Evolutionary conservation across 208 protist species (phyloP), one percentile per base, ranked within the genome.

Genomic region (Endotrypanum monterogeii): DNA sequence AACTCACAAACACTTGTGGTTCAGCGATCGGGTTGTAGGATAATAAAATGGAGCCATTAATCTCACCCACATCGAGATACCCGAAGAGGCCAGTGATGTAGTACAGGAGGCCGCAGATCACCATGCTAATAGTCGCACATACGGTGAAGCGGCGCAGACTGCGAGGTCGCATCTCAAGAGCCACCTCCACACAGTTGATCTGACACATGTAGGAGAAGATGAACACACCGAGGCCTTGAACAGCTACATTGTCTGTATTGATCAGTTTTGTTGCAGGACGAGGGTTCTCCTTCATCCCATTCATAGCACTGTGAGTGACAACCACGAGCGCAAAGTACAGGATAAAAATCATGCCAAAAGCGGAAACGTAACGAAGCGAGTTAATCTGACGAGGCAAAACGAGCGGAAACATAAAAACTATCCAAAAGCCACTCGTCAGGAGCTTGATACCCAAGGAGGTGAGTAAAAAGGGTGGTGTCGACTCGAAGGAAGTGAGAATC

Each of bases 61-160:
- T 52, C 6, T 76, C 69, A n/a, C 84, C 85, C 74, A 93, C 92
- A 61, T 93, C 88, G 9, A 86, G 44, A 74, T 92, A 93, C 35
- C 90, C 86, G 54, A 92, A 90, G 30, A 93, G 55, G 4, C 84
- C 86, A 6, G 81, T 75, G 55, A 89, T 1, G 16, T 71, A 80
- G 82, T 95, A 95, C 14, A 95, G 71, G 5, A 80, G 5, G 20
- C 67, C 61, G 68, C 85, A 91, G 32, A 92, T 55, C 23, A 60
- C 35, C 73, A 95, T 89, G 39, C 83, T 81, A 14, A 84, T 23
- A 7, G 61, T 32, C 2, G 74, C 67, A 51, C 52, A 69, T 7
- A 81, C 11, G 16, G 75, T 83, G 67, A 88, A 76, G 56, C 65
- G 56, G 5, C 55, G 5, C 8, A 81, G 30, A n/a, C 23, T 77